Percentiles rank a stretch among this genome's conserved stretches.
Conservation (phyloP, 208 protist species). For the Trypanosoma brucei region DNA sequence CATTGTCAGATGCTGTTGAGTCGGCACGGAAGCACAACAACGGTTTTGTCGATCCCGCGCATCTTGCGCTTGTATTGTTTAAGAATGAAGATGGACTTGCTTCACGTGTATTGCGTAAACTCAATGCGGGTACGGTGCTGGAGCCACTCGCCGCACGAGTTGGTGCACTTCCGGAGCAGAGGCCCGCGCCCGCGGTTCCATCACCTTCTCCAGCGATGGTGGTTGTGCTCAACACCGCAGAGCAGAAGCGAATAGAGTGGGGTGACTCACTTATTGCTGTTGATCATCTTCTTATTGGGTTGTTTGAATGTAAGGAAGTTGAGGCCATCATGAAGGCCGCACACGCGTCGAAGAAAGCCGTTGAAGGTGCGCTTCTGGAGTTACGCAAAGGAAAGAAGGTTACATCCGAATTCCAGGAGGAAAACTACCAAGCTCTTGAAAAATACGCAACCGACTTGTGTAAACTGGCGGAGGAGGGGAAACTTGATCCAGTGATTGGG, state of each 20-base stretch:
- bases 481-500: constrained; percentile 98
- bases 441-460: constrained; percentile 92
- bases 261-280: constrained; percentile 70
- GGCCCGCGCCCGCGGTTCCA: constrained; percentile 54
- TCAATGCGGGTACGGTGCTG: constrained; percentile 43
- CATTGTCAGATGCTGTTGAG: constrained; percentile 39
- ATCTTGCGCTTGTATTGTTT: constrained; percentile 58
- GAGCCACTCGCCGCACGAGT: constrained; percentile 40
- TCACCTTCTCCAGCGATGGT: constrained; percentile 70
- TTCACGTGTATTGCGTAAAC: constrained; percentile 56
- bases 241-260: constrained; percentile 69
- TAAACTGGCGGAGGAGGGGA: constrained; percentile 70
- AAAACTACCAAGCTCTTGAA: constrained; percentile 85
- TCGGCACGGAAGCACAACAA: constrained; percentile 50
- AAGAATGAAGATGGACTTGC: constrained; percentile 58
- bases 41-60: constrained; percentile 60
- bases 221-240: constrained; percentile 70
- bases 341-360: constrained; percentile 49
- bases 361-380: constrained; percentile 59
- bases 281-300: constrained; percentile 74
- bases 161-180: constrained; percentile 52
- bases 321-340: constrained; percentile 58
- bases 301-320: constrained; percentile 63
- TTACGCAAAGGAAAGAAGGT: constrained; percentile 86
- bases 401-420: constrained; percentile 68